Percentiles rank a stretch among this genome's conserved stretches.
Evolutionary conservation across 257 asterid genomes (phyloP).

Genomic region (Solanum gracilifrons): DNA sequence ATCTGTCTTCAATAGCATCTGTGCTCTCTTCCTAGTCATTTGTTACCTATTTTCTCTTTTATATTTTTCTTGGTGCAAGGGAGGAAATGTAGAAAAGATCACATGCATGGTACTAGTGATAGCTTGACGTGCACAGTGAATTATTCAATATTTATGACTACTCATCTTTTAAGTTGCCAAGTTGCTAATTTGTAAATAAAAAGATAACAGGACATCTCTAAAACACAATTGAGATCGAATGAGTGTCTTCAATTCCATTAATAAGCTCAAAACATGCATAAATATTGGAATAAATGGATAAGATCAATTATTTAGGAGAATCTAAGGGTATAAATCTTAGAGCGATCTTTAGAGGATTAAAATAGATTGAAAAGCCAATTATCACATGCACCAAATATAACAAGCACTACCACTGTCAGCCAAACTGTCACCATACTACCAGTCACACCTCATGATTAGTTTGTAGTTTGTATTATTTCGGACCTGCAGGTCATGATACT

Average conservation of each 20-base stretch:
- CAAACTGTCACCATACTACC: background rate
- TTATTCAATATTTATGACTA: background rate
- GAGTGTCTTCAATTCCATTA: background rate
- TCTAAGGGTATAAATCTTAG: background rate
- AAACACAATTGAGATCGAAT: background rate
- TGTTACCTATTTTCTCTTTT: background rate
- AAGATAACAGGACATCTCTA: background rate
- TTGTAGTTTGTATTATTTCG: background rate
- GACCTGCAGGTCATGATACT: background rate
- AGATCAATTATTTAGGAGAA: background rate
- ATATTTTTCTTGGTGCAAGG: background rate
- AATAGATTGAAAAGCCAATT: background rate
- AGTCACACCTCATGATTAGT: background rate
- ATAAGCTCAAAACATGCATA: background rate
- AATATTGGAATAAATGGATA: background rate
- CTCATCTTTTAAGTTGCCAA: background rate
- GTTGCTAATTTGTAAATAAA: background rate
- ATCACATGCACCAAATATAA: background rate
- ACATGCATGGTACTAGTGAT: background rate
- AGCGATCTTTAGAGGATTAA: background rate
- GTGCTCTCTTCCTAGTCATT: background rate
- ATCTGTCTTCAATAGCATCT: background rate
- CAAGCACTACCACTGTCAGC: background rate
- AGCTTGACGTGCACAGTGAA: background rate
- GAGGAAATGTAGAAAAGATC: background rate